Evolutionary conservation across 2,329 filamentous ascomycete species (phyloP).

Genomic region (Cadophora luteo-olivacea): DNA sequence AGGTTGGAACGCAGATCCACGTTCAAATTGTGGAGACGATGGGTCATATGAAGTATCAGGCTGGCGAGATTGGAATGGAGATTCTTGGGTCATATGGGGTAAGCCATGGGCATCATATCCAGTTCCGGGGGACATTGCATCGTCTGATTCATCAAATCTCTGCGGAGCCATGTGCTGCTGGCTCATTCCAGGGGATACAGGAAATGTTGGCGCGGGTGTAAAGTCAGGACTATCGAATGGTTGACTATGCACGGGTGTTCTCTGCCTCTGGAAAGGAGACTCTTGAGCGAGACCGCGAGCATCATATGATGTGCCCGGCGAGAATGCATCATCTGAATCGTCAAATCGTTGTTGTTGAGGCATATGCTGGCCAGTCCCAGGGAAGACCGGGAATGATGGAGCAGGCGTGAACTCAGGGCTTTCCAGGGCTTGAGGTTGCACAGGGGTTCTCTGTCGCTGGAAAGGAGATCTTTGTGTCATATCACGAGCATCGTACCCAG

Average conservation of each 20-base stretch:
- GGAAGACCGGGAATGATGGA: no score
- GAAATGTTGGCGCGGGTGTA: neutral
- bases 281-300: no score
- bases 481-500: conserved; percentile 2
- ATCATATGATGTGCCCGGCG: no score
- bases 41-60: neutral
- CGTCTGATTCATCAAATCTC: neutral
- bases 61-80: neutral
- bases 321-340: no score
- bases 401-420: neutral
- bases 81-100: conserved; percentile 6
- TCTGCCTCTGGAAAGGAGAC: no score
- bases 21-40: neutral
- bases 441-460: neutral
- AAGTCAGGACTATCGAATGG: neutral
- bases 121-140: neutral
- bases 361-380: no score
- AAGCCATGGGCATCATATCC: conserved; percentile 2
- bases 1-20: neutral
- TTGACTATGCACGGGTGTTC: no score
- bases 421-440: neutral
- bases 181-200: neutral
- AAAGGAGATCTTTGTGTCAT: neutral
- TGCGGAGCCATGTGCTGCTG: neutral
- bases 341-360: no score